These are phyloP conservation scores for Spathaspora girioi DNA, from an alignment of 805 yeast species.

Conservation along the genomic window DNA sequence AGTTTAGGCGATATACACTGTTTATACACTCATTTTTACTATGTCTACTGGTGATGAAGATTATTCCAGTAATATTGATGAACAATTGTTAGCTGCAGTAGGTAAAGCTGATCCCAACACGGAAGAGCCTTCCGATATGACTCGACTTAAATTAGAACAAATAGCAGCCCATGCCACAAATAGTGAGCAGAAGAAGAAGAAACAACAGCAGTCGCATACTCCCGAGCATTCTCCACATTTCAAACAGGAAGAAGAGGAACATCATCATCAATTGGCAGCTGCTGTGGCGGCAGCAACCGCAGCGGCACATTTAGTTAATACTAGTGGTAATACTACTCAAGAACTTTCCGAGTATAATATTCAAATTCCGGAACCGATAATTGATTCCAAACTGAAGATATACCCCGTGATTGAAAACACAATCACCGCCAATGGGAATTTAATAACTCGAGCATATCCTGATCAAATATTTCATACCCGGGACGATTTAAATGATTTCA, in stretches of 20 bases:
- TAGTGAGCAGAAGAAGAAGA: constrained; percentile 12
- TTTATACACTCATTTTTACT: no score
- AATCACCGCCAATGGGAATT: constrained; percentile 45
- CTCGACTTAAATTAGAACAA: constrained; percentile 28
- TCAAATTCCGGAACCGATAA: constrained; percentile 45
- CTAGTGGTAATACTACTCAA: constrained; percentile 1
- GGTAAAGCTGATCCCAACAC: no score
- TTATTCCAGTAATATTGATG: constrained; percentile 36
- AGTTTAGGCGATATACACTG: no score
- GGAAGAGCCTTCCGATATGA: constrained; percentile 19
- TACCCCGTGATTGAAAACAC: constrained; percentile 43
- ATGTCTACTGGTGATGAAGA: constrained; percentile 12
- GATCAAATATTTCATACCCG: constrained; percentile 50
- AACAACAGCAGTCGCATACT: constrained; percentile 10
- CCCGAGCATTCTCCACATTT: constrained; percentile 4
- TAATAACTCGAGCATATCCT: constrained; percentile 52
- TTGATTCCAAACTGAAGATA: constrained; percentile 39
- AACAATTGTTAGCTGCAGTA: constrained; percentile 37
- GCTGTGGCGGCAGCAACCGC: constrained; percentile 5
- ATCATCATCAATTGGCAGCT: constrained; percentile 12
- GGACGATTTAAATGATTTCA: constrained; percentile 49
- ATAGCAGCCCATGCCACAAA: constrained; percentile 19
- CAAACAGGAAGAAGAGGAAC: constrained; percentile 4
- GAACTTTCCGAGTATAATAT: constrained; percentile 36
- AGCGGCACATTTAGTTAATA: constrained; percentile 1